These are phyloP conservation scores for Globisporangium spinosum DNA, from an alignment of 352 stramenopile species.

Conservation along the genomic window DNA sequence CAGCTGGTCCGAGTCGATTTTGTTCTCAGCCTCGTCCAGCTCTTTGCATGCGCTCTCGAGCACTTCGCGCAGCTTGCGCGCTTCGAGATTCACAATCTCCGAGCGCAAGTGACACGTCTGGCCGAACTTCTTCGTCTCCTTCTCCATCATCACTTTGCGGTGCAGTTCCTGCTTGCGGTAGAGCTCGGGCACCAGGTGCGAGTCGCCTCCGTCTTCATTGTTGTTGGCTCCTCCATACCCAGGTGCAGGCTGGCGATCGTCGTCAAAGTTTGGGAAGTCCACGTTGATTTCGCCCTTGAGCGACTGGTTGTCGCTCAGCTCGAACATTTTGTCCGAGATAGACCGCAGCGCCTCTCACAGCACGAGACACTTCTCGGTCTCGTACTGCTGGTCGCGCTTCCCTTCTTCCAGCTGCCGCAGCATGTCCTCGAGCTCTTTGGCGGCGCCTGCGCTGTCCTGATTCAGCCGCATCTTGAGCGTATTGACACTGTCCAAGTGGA, in stretches of 20 bases:
- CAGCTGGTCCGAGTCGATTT: constrained; percentile 66
- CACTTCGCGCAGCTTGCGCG: constrained; percentile 46
- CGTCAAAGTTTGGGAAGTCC: constrained; percentile 29
- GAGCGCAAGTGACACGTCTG: constrained; percentile 58
- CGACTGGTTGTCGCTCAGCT: constrained; percentile 44
- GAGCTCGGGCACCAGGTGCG: constrained; percentile 47
- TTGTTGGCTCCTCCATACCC: constrained; percentile 6
- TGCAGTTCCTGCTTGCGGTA: constrained; percentile 64
- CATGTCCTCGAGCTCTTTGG: constrained; percentile 64
- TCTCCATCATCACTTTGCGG: constrained; percentile 68
- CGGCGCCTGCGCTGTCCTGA: constrained; percentile 61
- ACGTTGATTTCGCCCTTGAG: constrained; percentile 52
- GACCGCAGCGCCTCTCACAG: constrained; percentile 51
- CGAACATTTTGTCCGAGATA: constrained; percentile 51
- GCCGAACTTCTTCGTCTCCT: constrained; percentile 64
- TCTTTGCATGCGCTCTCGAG: constrained; percentile 45
- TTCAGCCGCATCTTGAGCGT: constrained; percentile 66
- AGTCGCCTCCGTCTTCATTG: constrained; percentile 22
- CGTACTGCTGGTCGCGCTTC: constrained; percentile 61
- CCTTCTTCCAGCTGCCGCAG: constrained; percentile 61
- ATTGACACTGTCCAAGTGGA: constrained; percentile 37
- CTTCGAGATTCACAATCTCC: constrained; percentile 53
- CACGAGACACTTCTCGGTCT: constrained; percentile 45
- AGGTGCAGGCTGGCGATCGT: constrained; percentile 12
- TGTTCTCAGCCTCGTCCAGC: constrained; percentile 62